Evolutionary conservation across 257 asterid species (phyloP).

Genomic region (Lithospermum erythrorhizon): DNA sequence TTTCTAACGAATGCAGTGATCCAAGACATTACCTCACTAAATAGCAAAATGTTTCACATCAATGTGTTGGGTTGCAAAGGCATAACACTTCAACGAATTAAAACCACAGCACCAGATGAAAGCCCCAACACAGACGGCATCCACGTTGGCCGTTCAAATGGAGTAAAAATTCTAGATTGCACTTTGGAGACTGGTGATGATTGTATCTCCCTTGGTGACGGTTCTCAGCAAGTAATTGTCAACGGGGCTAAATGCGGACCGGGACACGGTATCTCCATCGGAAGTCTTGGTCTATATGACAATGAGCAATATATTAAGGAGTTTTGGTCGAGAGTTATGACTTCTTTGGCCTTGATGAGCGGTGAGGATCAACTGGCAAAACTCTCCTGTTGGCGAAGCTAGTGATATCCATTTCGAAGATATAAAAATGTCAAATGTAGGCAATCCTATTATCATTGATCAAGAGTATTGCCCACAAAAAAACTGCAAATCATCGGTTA

Average conservation of each 20-base stretch:
- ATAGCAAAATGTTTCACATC: slow-evolving; percentile 11
- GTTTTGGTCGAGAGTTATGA: slow-evolving; percentile 2
- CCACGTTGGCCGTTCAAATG: slow-evolving; percentile 7
- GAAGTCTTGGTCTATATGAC: slow-evolving; percentile 8
- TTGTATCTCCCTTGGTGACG: slow-evolving; percentile 10
- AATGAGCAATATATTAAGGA: slow-evolving; percentile 4
- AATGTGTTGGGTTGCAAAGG: neutral
- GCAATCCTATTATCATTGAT: slow-evolving; percentile 9
- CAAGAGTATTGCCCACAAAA: slow-evolving; percentile 10
- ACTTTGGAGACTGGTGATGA: slow-evolving; percentile 11
- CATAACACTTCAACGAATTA: neutral
- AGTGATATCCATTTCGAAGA: slow-evolving; percentile 3
- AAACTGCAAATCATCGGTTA: slow-evolving; percentile 4
- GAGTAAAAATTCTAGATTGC: neutral
- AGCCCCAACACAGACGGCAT: slow-evolving; percentile 19
- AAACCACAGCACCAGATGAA: neutral
- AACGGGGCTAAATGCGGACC: slow-evolving; percentile 6
- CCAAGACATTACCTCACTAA: neutral
- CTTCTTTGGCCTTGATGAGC: too few relatives aligned
- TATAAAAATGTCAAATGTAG: slow-evolving; percentile 3
- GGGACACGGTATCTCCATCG: slow-evolving; percentile 13
- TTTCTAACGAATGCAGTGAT: neutral
- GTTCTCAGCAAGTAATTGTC: slow-evolving; percentile 1
- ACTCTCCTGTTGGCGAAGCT: slow-evolving; percentile 2
- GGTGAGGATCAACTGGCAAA: slow-evolving; percentile 13